Evolutionary conservation across 768 basidiomycete species (phyloP), one percentile per base, ranked within the genome.

Genomic region (Crepidotus variabilis): DNA sequence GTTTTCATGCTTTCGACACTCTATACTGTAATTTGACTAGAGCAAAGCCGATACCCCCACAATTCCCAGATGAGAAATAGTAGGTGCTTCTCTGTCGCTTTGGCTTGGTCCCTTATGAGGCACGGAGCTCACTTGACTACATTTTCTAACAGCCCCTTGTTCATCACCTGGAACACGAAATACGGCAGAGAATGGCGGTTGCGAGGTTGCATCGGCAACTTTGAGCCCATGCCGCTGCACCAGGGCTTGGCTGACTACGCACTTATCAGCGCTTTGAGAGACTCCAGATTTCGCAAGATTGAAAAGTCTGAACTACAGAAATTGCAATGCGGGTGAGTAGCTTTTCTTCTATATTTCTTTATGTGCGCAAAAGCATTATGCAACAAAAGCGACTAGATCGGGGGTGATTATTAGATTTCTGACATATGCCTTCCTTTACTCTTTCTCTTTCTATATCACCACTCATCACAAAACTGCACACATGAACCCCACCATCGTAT

Each of bases 161-260:
- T 99, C 71, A 93, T 98, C 32, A 98, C 96, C 6, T 99, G 95
- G 95, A 94, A 93, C 71, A 87, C 83, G 47, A 81, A 80, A 57
- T 74, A 83, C 18, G 85, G 84, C 32, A 80, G 83, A 56, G 68
- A 81, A 20, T 77, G 84, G 47, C 78, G 82, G 57, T 76, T 99
- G 59, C 77, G 96, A 52, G 96, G 96, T 48, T 99, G 96, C 73
- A 98, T 99, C 63, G 96, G 96, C 65, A 94, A 83, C 71, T 99
- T 99, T 65, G 84, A 87, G 33, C 79, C 91, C 10, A 78, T 87
- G 69, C 72, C 85, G 10, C 75, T 98, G 24, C 81, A 76, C 55
- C 80, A 88, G 24, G 94, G 93, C 14, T 70, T 99, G 57, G 80
- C 82, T 43, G 92, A 98, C 62, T 98, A 97, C 67, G 96, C 96